phyloP scores from a whole-genome alignment of 2,329 filamentous ascomycete genomes.

The Biscogniauxia mediterranea region DNA sequence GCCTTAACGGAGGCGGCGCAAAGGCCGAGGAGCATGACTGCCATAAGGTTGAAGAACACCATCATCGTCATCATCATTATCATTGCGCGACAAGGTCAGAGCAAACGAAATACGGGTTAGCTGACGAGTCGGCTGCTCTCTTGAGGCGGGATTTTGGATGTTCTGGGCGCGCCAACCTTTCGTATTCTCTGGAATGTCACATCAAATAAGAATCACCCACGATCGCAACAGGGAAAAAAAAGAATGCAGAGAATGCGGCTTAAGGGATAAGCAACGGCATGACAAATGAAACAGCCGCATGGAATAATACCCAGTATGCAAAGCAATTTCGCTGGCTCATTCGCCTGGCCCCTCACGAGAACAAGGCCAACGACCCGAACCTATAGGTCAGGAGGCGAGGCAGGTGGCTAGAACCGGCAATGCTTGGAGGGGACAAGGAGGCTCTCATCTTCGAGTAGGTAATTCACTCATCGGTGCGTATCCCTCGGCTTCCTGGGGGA shows the following conservation, averaged over 20 bases:
- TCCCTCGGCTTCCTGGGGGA: neutral
- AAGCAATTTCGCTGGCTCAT: neutral
- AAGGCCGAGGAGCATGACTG: conserved; percentile 14
- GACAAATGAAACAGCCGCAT: neutral
- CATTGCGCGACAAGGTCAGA: neutral
- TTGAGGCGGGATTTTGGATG: neutral
- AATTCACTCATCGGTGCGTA: neutral
- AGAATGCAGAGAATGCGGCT: neutral
- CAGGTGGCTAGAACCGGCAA: neutral
- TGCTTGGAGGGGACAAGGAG: neutral
- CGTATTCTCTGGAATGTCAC: neutral
- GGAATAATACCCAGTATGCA: neutral
- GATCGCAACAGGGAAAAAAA: neutral
- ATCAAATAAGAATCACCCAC: neutral
- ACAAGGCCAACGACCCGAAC: neutral
- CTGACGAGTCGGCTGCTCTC: neutral
- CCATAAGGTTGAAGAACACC: conserved; percentile 11
- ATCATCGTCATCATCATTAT: conserved; percentile 19
- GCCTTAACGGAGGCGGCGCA: conserved; percentile 9
- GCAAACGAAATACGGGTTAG: neutral
- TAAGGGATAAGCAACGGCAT: neutral
- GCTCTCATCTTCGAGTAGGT: neutral
- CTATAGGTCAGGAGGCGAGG: neutral
- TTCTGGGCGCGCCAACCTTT: neutral
- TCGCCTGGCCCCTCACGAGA: neutral